phyloP scores from a whole-genome alignment of 306 rosid species.

The Malus fusca region DNA sequence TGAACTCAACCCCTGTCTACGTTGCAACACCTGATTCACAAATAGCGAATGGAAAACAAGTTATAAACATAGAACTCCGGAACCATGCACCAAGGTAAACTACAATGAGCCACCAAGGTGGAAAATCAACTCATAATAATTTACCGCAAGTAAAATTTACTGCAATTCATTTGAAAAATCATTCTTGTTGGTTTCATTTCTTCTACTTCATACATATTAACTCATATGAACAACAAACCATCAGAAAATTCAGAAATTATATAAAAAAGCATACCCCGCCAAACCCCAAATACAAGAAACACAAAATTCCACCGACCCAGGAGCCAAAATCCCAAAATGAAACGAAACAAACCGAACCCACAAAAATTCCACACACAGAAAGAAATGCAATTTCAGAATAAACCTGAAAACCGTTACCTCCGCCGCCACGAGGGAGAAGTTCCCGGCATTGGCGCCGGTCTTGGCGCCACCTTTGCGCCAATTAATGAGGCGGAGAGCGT shows the following conservation, averaged over 20 bases:
- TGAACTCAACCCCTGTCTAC: slow-evolving; percentile 69
- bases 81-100: too few relatives aligned
- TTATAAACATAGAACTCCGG: too few relatives aligned
- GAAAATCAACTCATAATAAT: background rate
- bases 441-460: slow-evolving; percentile 67
- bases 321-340: background rate
- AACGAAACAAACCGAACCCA: background rate
- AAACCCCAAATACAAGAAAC: background rate
- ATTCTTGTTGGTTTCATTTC: background rate
- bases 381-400: background rate
- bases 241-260: background rate
- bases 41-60: background rate
- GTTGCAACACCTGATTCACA: slow-evolving; percentile 61
- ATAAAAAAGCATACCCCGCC: background rate
- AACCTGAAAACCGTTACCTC: slow-evolving; percentile 34
- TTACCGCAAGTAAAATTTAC: background rate
- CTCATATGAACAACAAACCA: background rate
- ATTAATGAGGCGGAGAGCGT: slow-evolving; percentile 73
- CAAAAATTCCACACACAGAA: background rate
- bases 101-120: background rate
- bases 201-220: background rate
- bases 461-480: slow-evolving; percentile 87
- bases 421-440: slow-evolving; percentile 73
- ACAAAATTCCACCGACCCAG: background rate
- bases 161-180: background rate